These are phyloP conservation scores for Malassezia brasiliensis DNA, from an alignment of 1,284 basidiomycete species.

Conservation along the genomic window DNA sequence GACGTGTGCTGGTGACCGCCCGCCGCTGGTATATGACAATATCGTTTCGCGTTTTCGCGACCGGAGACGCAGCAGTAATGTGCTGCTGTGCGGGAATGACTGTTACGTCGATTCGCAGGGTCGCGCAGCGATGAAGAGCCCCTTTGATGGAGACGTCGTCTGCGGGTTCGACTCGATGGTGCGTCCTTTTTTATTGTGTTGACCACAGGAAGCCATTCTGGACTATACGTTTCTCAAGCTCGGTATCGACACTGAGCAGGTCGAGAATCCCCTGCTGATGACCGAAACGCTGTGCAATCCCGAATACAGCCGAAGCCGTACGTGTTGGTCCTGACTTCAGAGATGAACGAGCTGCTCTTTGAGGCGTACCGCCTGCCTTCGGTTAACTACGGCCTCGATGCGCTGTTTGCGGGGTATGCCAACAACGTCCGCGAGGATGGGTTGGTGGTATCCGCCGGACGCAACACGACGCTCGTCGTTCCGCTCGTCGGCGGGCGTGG, in stretches of 20 bases:
- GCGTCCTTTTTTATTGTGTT: not conserved
- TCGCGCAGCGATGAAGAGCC: conserved; percentile 29
- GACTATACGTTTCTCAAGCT: conserved; percentile 84
- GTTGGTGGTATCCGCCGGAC: conserved; percentile 36
- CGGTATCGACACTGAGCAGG: conserved; percentile 66
- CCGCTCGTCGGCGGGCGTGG: conserved; percentile 34
- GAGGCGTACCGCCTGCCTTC: conserved; percentile 83
- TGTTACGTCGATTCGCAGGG: conserved; percentile 39
- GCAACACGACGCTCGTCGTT: conserved; percentile 34
- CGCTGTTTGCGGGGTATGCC: conserved; percentile 74
- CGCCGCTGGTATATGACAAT: conserved; percentile 34
- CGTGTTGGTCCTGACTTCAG: conserved; percentile 52
- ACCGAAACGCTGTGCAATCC: conserved; percentile 84
- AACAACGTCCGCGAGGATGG: conserved; percentile 35
- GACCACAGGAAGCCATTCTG: conserved; percentile 71
- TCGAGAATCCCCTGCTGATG: conserved; percentile 87
- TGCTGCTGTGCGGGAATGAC: conserved; percentile 40
- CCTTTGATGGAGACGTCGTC: conserved; percentile 44
- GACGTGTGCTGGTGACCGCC: conserved; percentile 4
- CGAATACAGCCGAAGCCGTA: conserved; percentile 73
- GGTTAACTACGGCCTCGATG: conserved; percentile 79
- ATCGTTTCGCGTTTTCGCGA: conserved; percentile 41
- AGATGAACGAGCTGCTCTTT: conserved; percentile 92
- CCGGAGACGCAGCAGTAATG: conserved; percentile 30
- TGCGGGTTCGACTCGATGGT: conserved; percentile 41